Base-by-base conservation (phyloP, 2,329 filamentous ascomycete species). In the Drechslerella dactyloides region DNA sequence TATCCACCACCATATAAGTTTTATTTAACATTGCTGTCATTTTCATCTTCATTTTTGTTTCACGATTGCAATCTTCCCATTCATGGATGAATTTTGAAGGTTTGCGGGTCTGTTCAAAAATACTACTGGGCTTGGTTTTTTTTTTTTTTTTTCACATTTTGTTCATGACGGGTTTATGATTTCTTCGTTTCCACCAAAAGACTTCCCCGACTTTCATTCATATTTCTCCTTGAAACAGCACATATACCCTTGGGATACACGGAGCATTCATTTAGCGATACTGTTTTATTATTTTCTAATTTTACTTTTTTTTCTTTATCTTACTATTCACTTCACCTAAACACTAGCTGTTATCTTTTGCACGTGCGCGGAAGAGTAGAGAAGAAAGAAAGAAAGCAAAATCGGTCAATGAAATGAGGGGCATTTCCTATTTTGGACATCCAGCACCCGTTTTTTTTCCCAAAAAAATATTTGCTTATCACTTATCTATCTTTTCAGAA, bases 231-330 rank as follows among this genome's bases (percentile, higher is more conserved):
- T 48, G 17, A 15, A 21, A 17, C 27, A 33, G 27, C 27, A 33
- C 37, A 48, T 72, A 72, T 72, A 72, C 68, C 68, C 68, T 65
- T 60, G 68, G 68, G 68, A 72, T 72, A 72, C 60, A 72, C 56
- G 68, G 68, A 72, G 68, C 68, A 72, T 72, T 72, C 68, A 24
- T 37, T 72, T 72, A 72, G 68, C 68, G 68, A 46, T 55, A 11
- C 57, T 63, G 27, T 33, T 35, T 53, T 53, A n/a, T 13, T 8
- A 23, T 2, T 13, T 63, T 46, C 40, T 40, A 51, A 13, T 55
- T 64, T 44, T 40, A 27, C 21, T 35, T 60, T 21, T 24, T 56
- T 51, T 30, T 15, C 55, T 60, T 35, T 50, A 51, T 23, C n/a
- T 19, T 3, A 4, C 10, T 51, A 5, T 17, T 17, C 35, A 37